Evolutionary conservation across 495 filamentous ascomycete genomes (phyloP).

Genomic region (Melanomma pulvis-pyrius): DNA sequence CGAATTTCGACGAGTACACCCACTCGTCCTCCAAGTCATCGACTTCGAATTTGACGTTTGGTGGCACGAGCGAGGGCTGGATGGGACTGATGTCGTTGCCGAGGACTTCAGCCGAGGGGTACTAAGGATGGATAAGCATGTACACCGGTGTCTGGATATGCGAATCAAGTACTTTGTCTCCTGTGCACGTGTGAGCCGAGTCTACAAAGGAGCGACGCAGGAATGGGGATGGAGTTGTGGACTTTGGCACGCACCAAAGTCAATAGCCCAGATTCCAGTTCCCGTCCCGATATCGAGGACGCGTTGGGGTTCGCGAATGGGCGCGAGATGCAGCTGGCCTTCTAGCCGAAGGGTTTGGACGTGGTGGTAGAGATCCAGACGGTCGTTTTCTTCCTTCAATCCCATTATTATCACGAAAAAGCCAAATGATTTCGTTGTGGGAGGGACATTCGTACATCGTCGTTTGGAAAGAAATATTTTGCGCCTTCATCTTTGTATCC

Average conservation of each 20-base stretch:
- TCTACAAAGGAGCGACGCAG: not conserved
- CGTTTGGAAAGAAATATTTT: constrained; percentile 39
- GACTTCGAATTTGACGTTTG: constrained; percentile 38
- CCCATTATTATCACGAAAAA: no score
- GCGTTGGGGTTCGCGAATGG: constrained; percentile 23
- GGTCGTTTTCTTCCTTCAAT: constrained; percentile 30
- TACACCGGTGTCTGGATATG: constrained; percentile 58
- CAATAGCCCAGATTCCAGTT: constrained; percentile 37
- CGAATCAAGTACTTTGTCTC: constrained; percentile 46
- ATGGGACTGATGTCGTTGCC: constrained; percentile 35
- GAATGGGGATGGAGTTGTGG: not conserved
- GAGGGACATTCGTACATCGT: constrained; percentile 11
- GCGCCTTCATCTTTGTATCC: constrained; percentile 20
- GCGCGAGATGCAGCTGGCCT: constrained; percentile 30
- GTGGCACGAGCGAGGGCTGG: constrained; percentile 34
- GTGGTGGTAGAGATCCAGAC: constrained; percentile 55
- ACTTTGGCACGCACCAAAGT: constrained; percentile 23
- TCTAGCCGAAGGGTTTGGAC: constrained; percentile 23
- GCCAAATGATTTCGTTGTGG: not conserved
- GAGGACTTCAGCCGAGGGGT: constrained; percentile 27
- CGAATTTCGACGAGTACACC: constrained; percentile 51
- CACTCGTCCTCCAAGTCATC: constrained; percentile 36
- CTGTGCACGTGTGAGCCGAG: constrained; percentile 12
- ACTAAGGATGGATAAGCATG: constrained; percentile 46
- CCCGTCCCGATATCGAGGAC: constrained; percentile 36